phyloP scores from a whole-genome alignment of 805 yeast species.

The Barnettozyma pratensis region DNA sequence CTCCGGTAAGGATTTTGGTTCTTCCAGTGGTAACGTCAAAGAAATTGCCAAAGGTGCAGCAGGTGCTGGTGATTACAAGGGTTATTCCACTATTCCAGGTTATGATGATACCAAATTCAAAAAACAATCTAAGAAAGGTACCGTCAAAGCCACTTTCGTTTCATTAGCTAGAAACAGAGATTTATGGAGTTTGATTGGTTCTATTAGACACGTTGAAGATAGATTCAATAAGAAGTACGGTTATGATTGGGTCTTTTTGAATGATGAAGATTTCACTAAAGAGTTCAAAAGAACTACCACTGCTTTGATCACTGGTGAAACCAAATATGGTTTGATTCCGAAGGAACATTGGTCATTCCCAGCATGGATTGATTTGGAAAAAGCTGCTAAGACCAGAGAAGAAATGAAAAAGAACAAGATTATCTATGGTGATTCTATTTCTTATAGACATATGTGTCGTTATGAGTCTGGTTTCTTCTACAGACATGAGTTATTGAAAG shows the following conservation, averaged over 20 bases:
- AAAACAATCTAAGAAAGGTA: slow-evolving; percentile 23
- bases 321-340: slow-evolving; percentile 59
- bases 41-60: slow-evolving; percentile 12
- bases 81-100: slow-evolving; percentile 9
- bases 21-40: slow-evolving; percentile 4
- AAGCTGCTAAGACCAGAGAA: slow-evolving; percentile 41
- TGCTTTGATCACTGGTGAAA: slow-evolving; percentile 51
- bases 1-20: not conserved
- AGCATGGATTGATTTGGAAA: slow-evolving; percentile 49
- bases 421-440: slow-evolving; percentile 54
- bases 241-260: slow-evolving; percentile 78
- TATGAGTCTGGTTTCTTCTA: slow-evolving; percentile 53
- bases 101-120: slow-evolving; percentile 15
- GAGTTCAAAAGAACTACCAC: slow-evolving; percentile 47
- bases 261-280: slow-evolving; percentile 58
- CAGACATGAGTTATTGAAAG: slow-evolving; percentile 52
- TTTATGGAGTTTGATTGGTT: slow-evolving; percentile 47
- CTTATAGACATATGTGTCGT: slow-evolving; percentile 69
- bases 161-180: slow-evolving; percentile 69
- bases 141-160: slow-evolving; percentile 56
- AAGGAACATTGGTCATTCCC: slow-evolving; percentile 70
- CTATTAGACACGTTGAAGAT: slow-evolving; percentile 62
- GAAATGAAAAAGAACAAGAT: slow-evolving; percentile 40
- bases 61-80: slow-evolving; percentile 10
- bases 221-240: slow-evolving; percentile 58